Base-by-base conservation (phyloP, 2,329 filamentous ascomycete genomes). In the Curvularia eragrostidis region DNA sequence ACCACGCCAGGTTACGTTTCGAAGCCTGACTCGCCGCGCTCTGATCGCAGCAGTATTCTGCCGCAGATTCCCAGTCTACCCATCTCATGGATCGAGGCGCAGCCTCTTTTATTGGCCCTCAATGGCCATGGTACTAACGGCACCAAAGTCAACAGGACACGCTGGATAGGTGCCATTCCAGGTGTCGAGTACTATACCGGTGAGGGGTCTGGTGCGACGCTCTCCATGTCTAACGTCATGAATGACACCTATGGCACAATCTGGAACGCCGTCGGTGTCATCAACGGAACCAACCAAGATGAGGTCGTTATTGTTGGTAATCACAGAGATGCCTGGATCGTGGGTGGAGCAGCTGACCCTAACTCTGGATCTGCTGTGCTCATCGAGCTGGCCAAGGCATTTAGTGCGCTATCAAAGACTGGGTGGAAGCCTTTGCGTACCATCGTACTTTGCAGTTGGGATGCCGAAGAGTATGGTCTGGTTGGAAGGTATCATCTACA, bases 21-120 rank as follows among this genome's bases (percentile, higher is more conserved):
- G 0, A 93, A 93, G 75, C 89, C 91, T 13, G 91, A 89, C 26
- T 89, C 83, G 18, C 89, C 90, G 15, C 86, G 93, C 32, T 82
- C 86, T 52, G 87, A 91, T 18, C 86, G 87, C 0, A 81, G 88
- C 19, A 77, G 81, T 7, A 83, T 84, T 3, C 90, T 87, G 23
- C 90, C 93, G 0, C 85, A 84, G 1, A 97, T 97, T 56, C 93
- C 93, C 0, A 96, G 93, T 1, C 80, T 96, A 6, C 93, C 93
- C 2, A 90, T 97, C 38, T 96, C 93, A 0, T 96, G 93, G 74
- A 77, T 81, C 3, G 92, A 96, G 64, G 92, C 90, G 1, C 77
- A 96, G 21, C 93, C 93, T 0, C 85, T 97, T 32, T 82, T 97
- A 18, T 89, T 88, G 69, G 89, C 92, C 0, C 81, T 97, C 48